These are phyloP conservation scores for Nannochloropsis granulata DNA, from an alignment of 108 stramenopile species.

Conservation along the genomic window DNA sequence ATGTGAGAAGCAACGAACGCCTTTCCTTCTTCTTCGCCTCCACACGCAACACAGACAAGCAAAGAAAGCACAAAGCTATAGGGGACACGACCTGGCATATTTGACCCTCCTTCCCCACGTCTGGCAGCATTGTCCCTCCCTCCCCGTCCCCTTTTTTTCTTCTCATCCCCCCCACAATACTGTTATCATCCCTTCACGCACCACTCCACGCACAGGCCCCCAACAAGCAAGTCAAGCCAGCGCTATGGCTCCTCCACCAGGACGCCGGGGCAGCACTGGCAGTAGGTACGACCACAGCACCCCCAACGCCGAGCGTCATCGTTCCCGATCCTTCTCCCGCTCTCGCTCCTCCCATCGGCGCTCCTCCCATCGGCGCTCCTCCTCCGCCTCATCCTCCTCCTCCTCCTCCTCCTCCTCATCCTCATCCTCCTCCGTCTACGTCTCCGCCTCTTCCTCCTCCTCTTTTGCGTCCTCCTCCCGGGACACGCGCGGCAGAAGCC, in stretches of 20 bases:
- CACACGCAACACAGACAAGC: no score
- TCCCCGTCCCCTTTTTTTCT: neutral
- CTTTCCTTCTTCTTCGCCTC: neutral
- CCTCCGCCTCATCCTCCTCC: neutral
- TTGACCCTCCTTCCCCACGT: neutral
- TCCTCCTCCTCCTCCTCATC: neutral
- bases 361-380: neutral
- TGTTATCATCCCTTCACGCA: neutral
- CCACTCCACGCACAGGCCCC: no score
- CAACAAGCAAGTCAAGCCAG: neutral
- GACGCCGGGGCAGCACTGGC: neutral
- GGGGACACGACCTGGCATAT: neutral
- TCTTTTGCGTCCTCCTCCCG: neutral
- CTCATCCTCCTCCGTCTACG: neutral
- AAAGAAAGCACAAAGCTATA: neutral
- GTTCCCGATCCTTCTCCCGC: neutral
- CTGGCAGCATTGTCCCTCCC: neutral
- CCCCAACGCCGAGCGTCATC: neutral
- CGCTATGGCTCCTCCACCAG: neutral
- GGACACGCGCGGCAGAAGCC: neutral
- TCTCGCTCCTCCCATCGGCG: neutral
- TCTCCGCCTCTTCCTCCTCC: neutral
- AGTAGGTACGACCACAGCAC: neutral
- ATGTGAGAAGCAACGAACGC: neutral
- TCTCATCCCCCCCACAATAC: neutral